Conservation (phyloP, 148 eudicot genomes). For the Pharnaceum exiguum region DNA sequence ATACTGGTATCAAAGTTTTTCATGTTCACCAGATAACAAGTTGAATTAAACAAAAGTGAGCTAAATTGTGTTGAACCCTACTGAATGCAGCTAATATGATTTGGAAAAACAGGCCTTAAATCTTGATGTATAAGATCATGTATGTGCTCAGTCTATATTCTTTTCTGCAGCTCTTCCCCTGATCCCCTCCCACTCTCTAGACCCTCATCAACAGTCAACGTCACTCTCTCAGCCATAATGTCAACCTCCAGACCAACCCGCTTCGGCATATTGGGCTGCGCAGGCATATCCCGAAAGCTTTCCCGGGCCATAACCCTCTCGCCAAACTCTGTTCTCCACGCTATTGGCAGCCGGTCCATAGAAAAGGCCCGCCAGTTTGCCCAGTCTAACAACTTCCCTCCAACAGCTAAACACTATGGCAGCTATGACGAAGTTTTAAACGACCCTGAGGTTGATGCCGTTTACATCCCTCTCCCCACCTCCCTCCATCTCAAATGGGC, state of each 20-base stretch:
- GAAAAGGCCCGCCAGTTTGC: constrained; percentile 54
- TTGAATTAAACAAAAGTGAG: too few relatives aligned
- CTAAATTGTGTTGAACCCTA: too few relatives aligned
- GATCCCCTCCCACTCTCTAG: background rate
- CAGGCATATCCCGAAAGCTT: constrained; percentile 65
- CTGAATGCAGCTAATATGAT: too few relatives aligned
- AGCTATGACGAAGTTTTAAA: constrained; percentile 53
- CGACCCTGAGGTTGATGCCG: constrained; percentile 68
- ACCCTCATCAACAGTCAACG: constrained; percentile 20
- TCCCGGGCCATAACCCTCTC: constrained; percentile 51
- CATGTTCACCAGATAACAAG: too few relatives aligned
- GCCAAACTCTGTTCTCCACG: constrained; percentile 45
- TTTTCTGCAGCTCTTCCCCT: too few relatives aligned
- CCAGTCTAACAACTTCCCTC: constrained; percentile 32
- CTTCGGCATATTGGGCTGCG: constrained; percentile 74
- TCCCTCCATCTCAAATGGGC: constrained; percentile 67
- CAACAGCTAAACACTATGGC: constrained; percentile 44
- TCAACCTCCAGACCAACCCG: constrained; percentile 13
- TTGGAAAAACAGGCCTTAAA: too few relatives aligned
- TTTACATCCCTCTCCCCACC: constrained; percentile 71
- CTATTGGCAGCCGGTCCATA: constrained; percentile 62
- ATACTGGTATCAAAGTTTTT: too few relatives aligned
- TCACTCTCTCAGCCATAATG: background rate
- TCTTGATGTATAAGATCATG: too few relatives aligned
- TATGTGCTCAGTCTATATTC: too few relatives aligned